Evolutionary conservation across 371 early-diverging fungal genomes (phyloP), one percentile per base, ranked within the genome.

Genomic region (Mortierella polycephala): DNA sequence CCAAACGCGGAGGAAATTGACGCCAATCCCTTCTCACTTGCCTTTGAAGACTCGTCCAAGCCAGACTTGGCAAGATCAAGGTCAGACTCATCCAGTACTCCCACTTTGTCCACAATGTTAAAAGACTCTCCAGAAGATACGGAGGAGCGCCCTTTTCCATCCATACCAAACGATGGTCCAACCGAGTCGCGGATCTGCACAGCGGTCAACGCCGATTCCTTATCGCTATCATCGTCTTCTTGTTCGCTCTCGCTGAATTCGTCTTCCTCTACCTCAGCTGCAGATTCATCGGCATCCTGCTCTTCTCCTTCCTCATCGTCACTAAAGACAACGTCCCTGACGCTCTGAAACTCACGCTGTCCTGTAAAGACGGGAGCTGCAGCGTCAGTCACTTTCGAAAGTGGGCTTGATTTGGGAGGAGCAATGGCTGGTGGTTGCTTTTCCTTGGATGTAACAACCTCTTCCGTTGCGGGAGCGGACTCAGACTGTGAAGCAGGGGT

Each of bases 171-270:
- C 7, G 46, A 42, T 1, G 59, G 18, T 18, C 44, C 46, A n/a
- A 16, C 55, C 5, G 53, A 51, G 1, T 50, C 49, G 5, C 60
- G 7, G 13, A 63, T 8, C 45, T 62, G 66, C 13, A 76, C 64
- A 1, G 76, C 73, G 12, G 79, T 79, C 69, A 69, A 46, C 0
- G 73, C 79, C 7, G 79, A 72, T n/a, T 79, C 79, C 47, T 79
- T 79, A 57, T 79, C 79, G 20, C 73, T 72, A 45, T 79, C 79
- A 9, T 71, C 72, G 6, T 57, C 68, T 5, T 55, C 70, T 6
- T 66, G 59, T 16, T 51, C 75, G 21, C 50, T 47, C 20, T 57
- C 67, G 14, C 51, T 45, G n/a, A 44, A 50, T 11, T 62, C 67
- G 6, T 8, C 2, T 9, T 58, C 42, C 55, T 44, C 40, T 39